phyloP scores from a whole-genome alignment of 2,329 filamentous ascomycete species.

The Grosmannia clavigera region DNA sequence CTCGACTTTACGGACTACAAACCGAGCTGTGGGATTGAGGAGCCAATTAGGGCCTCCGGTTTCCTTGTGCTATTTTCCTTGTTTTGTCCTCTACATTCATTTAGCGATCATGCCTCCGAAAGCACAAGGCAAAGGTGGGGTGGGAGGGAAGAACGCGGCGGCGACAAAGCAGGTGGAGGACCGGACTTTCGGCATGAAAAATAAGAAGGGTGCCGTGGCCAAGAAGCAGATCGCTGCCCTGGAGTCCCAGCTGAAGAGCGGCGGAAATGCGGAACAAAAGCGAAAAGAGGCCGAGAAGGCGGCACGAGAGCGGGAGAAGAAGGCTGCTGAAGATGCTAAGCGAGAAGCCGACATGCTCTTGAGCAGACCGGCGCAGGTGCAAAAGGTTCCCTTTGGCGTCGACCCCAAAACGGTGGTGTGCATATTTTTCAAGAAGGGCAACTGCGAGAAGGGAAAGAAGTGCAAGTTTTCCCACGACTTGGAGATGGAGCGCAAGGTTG shows the following conservation, averaged over 20 bases:
- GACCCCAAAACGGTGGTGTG: constrained; percentile 97
- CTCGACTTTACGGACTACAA: neutral
- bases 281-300: constrained; percentile 56
- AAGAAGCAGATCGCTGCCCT: constrained; percentile 87
- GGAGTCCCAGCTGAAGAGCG: constrained; percentile 56
- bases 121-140: constrained; percentile 28
- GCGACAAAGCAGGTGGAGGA: constrained; percentile 64
- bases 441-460: constrained; percentile 93
- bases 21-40: neutral
- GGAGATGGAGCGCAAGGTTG: constrained; percentile 76
- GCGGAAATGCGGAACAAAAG: constrained; percentile 81
- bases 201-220: constrained; percentile 88
- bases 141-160: constrained; percentile 40
- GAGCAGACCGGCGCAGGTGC: constrained; percentile 84
- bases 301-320: constrained; percentile 73
- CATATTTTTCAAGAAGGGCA: constrained; percentile 93
- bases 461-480: constrained; percentile 97
- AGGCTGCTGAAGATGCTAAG: constrained; percentile 73
- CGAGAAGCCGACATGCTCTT: constrained; percentile 71
- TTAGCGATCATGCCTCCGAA: constrained; percentile 60
- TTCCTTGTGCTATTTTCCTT: neutral
- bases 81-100: neutral
- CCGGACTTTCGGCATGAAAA: constrained; percentile 99
- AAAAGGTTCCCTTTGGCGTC: constrained; percentile 95
- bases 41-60: neutral